These are phyloP conservation scores for Xylaria sp. DNA, from an alignment of 2,329 filamentous ascomycete species.

Conservation along the genomic window DNA sequence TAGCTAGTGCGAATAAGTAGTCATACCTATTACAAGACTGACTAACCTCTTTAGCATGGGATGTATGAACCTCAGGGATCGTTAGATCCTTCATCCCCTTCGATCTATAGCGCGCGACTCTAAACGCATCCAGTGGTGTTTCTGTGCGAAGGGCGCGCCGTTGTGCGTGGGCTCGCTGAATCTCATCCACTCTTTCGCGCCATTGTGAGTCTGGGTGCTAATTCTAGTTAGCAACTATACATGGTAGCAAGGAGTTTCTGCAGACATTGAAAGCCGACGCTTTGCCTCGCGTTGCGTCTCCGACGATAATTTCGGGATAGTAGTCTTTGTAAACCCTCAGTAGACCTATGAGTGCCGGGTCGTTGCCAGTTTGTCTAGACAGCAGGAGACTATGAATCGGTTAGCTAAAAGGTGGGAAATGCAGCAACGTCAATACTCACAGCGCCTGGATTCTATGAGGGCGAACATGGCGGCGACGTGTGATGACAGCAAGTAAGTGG, in stretches of 20 bases:
- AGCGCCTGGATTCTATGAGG: conserved; percentile 84
- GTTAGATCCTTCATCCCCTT: conserved; percentile 61
- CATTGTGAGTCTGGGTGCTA: conserved; percentile 82
- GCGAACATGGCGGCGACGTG: conserved; percentile 82
- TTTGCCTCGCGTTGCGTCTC: conserved; percentile 70
- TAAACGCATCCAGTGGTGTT: conserved; percentile 66
- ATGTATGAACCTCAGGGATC: conserved; percentile 78
- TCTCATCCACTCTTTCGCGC: conserved; percentile 73
- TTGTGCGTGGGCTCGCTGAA: conserved; percentile 70
- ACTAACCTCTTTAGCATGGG: conserved; percentile 73
- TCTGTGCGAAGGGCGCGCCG: conserved; percentile 57
- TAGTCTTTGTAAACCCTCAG: conserved; percentile 90
- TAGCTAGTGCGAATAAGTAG: conserved; percentile 42
- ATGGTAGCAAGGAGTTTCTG: background rate
- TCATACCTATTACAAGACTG: background rate
- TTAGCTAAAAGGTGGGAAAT: conserved; percentile 13
- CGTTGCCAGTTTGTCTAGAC: conserved; percentile 72
- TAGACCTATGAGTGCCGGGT: conserved; percentile 78
- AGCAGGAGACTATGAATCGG: conserved; percentile 61
- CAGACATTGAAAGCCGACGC: conserved; percentile 70
- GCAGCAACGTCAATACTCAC: conserved; percentile 54
- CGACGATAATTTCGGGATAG: conserved; percentile 88
- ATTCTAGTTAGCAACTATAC: conserved; percentile 46
- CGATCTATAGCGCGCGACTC: conserved; percentile 66
- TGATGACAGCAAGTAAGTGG: conserved; percentile 82